Evolutionary conservation across 2,329 filamentous ascomycete species (phyloP).

Genomic region (Talaromyces sp.): DNA sequence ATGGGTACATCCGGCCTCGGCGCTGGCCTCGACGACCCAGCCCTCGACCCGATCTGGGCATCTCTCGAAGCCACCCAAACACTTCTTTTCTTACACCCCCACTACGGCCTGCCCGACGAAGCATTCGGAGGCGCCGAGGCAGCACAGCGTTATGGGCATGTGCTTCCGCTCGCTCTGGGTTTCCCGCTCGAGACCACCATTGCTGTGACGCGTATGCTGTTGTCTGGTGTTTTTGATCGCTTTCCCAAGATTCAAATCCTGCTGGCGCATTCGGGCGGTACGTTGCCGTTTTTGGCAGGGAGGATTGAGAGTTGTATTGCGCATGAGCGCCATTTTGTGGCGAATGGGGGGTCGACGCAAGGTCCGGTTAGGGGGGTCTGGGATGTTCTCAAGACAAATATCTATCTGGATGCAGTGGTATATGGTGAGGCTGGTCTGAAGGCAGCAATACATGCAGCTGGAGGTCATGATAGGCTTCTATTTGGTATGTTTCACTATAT

Average conservation of each 20-base stretch:
- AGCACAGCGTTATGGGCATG: constrained; percentile 71
- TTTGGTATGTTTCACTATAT: constrained; percentile 25
- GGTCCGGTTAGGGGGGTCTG: constrained; percentile 54
- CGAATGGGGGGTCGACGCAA: constrained; percentile 56
- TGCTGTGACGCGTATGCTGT: constrained; percentile 76
- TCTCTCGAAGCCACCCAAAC: constrained; percentile 60
- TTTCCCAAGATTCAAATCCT: constrained; percentile 66
- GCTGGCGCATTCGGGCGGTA: constrained; percentile 82
- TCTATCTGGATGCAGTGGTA: constrained; percentile 71
- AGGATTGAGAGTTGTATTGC: constrained; percentile 80
- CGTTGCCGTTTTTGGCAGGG: constrained; percentile 80
- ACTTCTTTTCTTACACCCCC: constrained; percentile 79
- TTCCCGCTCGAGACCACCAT: constrained; percentile 94
- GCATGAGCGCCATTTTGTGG: constrained; percentile 71
- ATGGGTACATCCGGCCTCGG: constrained; percentile 80
- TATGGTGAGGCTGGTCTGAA: constrained; percentile 55
- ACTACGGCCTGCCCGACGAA: constrained; percentile 76
- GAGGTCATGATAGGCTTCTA: constrained; percentile 32
- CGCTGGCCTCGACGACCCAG: constrained; percentile 70
- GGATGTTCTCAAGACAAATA: constrained; percentile 65
- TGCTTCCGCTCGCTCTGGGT: constrained; percentile 75
- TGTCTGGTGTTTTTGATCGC: constrained; percentile 78
- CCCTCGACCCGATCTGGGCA: constrained; percentile 64
- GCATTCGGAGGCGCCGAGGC: constrained; percentile 75
- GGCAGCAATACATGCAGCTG: constrained; percentile 68